Conservation (phyloP, 2,329 filamentous ascomycete species). For the Lecanosticta acicola region DNA sequence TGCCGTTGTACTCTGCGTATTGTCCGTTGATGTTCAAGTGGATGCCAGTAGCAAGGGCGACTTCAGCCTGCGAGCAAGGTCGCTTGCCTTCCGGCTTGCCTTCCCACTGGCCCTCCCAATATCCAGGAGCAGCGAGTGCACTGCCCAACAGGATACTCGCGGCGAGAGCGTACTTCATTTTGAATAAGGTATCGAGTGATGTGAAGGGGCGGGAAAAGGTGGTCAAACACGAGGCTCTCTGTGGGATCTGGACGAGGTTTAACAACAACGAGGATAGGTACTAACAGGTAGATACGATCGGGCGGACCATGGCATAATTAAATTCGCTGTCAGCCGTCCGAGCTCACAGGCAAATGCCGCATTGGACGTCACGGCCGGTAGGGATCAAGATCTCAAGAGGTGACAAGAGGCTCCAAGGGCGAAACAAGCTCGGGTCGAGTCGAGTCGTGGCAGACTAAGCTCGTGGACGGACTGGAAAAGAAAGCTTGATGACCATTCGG, state of each 20-base stretch:
- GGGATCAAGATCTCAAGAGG: neutral
- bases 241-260: neutral
- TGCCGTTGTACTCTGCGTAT: conserved; percentile 21
- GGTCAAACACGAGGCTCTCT: too few species aligned
- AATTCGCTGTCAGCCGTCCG: neutral
- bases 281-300: too few species aligned
- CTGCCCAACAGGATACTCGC: conserved; percentile 1
- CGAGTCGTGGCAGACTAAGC: neutral
- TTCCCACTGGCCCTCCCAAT: too few species aligned
- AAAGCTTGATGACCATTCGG: neutral
- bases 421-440: conserved; percentile 5
- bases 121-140: neutral
- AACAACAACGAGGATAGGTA: too few species aligned
- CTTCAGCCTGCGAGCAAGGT: conserved; percentile 10
- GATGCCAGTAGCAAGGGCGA: conserved; percentile 22
- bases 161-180: conserved; percentile 12
- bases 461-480: neutral
- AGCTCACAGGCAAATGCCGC: neutral
- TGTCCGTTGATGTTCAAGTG: conserved; percentile 24
- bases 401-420: neutral
- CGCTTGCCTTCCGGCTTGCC: conserved; percentile 9
- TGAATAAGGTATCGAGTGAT: neutral
- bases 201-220: neutral
- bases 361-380: neutral
- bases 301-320: neutral